Base-by-base conservation (phyloP, 495 filamentous ascomycete species). In the Ramalina intermedia region DNA sequence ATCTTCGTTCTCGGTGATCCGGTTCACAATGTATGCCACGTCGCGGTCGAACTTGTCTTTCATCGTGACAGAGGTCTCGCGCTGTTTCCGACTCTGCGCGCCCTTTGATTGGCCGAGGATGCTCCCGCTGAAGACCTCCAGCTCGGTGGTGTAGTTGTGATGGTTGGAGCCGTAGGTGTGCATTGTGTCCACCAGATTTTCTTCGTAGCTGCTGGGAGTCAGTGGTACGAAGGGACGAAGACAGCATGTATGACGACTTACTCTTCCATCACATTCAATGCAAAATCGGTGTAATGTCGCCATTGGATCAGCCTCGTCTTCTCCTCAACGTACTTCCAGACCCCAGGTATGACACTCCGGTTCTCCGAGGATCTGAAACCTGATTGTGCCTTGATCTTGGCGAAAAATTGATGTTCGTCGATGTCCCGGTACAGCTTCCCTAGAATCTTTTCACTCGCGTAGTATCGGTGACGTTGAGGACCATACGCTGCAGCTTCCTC, bases 41-140 rank as follows among this genome's bases (percentile, higher is more conserved):
- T 81, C 68, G 3, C 65, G 60, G 13, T 78, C 69, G 37, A 76
- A 82, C 17, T 74, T 74, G 9, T 85, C 81, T 46, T 73, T 78
- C 67, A 88, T 70, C 13, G 64, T 70, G 1, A 60, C 62, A 3
- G 77, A 80, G 3, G 60, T 62, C 41, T 90, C 84, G 39, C 78
- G 76, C 50, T 87, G 79, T 1, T 76, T 68, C 44, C 65, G 70
- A 14, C 67, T 78, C 51, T 78, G 76, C 4, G 62, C 61, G 23
- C 79, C 78, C 1, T 62, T 68, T 3, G n/a, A 16, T 41, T 72
- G 79, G 48, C 81, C 84, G 18, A 89, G 63, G 44, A 93, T 81
- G 37, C 69, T 74, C 24, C 86, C 85, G 27, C 76, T 71, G 59
- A 89, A 85, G 20, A 84, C 82, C 64, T 94, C 87, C 11, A 82